A percentile compares a stretch with the other conserved stretches of the same genome.
phyloP scores from a whole-genome alignment of 1,139 yeast species.

The Yamadazyma epiphylla region DNA sequence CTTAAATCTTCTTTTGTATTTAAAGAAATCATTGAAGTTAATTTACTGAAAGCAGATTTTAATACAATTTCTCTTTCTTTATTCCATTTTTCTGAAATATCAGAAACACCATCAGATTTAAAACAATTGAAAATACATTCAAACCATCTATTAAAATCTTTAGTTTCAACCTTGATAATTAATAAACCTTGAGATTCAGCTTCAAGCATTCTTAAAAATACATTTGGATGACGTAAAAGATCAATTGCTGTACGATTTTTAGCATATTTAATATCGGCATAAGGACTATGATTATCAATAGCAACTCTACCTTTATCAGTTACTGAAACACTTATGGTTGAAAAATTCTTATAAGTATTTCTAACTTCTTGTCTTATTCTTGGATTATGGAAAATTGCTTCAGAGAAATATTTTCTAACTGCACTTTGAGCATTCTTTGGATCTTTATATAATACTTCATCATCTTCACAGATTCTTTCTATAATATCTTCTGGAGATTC shows the following conservation, averaged over 20 bases:
- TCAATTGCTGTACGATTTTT: conserved; percentile 74
- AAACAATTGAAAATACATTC: conserved; percentile 53
- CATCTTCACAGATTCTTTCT: conserved; percentile 50
- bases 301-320: conserved; percentile 86
- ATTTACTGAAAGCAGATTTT: conserved; percentile 61
- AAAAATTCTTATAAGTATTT: conserved; percentile 60
- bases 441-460: conserved; percentile 55
- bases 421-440: conserved; percentile 67
- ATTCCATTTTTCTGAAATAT: conserved; percentile 80
- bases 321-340: conserved; percentile 67
- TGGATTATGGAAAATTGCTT: conserved; percentile 79
- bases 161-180: conserved; percentile 44
- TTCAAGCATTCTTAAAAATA: conserved; percentile 82
- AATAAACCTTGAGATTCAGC: conserved; percentile 72
- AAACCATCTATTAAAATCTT: conserved; percentile 42
- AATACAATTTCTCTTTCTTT: conserved; percentile 66
- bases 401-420: conserved; percentile 70
- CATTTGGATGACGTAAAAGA: conserved; percentile 70
- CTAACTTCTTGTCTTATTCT: conserved; percentile 76
- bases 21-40: conserved; percentile 64
- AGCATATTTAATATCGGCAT: conserved; percentile 89
- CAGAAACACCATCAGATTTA: conserved; percentile 82
- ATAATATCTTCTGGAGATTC: conserved; percentile 65
- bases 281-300: conserved; percentile 78
- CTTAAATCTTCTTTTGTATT: conserved; percentile 84